Evolutionary conservation across 805 yeast species (phyloP), one percentile per base, ranked within the genome.

Genomic region (Suhomyces sp.): DNA sequence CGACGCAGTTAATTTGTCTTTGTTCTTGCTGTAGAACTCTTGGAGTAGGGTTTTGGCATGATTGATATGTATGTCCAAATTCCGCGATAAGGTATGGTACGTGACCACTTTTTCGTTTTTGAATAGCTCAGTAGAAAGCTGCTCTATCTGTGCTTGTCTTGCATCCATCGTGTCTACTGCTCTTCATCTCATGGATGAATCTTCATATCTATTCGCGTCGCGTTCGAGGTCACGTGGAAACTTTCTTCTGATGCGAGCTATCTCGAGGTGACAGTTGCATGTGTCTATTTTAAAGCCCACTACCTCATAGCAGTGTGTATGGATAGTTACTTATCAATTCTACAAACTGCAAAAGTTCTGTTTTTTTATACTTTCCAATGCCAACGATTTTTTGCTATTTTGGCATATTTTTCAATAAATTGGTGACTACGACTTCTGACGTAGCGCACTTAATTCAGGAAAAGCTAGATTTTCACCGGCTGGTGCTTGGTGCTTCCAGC

Each of bases 51-150:
- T 57, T 58, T 79, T 81, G 13, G 84, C 73, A 33, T 68, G 68
- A 22, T 60, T 46, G 2, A 68, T 71, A 46, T 75, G 72, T 8
- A 79, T 62, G n/a, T 63, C 62, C 49, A 77, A 58, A 6, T 66
- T 68, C 45, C 82, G 65, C 4, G 82, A 67, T 6, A 79, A 65
- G 6, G 72, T 62, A 47, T 73, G 73, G 57, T 76, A 81, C 0
- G 80, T 77, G 44, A 76, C 73, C 2, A 65, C 63, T 31, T 54
- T 55, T 19, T 59, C 56, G 3, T 62, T 50, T 49, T 61, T 57
- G 52, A 68, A 58, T 15, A 70, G 47, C 45, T 60, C 62, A n/a
- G 54, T 47, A 8, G 76, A 61, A 31, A 74, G 51, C 53, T 63
- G 68, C 50, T 70, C 72, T 23, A 67, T 65, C 54, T 72, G 70